A percentile compares a stretch with the other conserved stretches of the same genome.
Evolutionary conservation across 768 basidiomycete species (phyloP).

Genomic region (Leccinum boreale): DNA sequence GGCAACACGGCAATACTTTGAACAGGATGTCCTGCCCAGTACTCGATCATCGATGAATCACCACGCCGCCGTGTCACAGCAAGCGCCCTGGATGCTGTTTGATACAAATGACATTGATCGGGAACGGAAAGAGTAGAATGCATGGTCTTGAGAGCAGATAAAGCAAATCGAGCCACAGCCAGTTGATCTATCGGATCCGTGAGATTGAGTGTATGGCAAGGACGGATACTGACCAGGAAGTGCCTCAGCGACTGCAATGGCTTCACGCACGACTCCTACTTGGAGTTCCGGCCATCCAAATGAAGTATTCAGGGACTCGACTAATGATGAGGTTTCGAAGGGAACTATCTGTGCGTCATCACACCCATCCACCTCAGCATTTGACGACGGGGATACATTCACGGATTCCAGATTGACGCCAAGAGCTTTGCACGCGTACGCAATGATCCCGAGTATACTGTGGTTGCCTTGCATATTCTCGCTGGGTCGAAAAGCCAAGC

Average conservation of each 20-base stretch:
- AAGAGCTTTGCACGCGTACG: conserved; percentile 71
- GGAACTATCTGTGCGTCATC: conserved; percentile 5
- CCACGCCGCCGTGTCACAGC: conserved; percentile 76
- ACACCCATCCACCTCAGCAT: conserved; percentile 18
- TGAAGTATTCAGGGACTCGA: conserved; percentile 40
- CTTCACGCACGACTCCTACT: conserved; percentile 89
- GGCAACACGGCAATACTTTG: conserved; percentile 73
- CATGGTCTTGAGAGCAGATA: conserved; percentile 79
- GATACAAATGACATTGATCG: conserved; percentile 80
- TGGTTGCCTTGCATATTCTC: conserved; percentile 80
- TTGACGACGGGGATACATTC: conserved; percentile 38
- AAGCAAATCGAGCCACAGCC: conserved; percentile 82
- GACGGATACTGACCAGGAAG: conserved; percentile 65
- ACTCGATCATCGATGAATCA: conserved; percentile 64
- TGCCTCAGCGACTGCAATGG: conserved; percentile 86
- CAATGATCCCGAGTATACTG: conserved; percentile 73
- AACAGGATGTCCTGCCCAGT: conserved; percentile 84
- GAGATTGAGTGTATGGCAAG: not conserved
- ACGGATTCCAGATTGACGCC: conserved; percentile 82
- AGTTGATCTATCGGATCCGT: conserved; percentile 59
- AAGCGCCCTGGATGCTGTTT: conserved; percentile 69
- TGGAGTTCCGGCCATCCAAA: conserved; percentile 96
- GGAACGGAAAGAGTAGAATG: conserved; percentile 62
- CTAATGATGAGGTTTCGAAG: conserved; percentile 40
- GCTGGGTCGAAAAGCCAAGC: conserved; percentile 66